These are phyloP conservation scores for Ballota nigra DNA, from an alignment of 257 asterid genomes.

Conservation along the genomic window DNA sequence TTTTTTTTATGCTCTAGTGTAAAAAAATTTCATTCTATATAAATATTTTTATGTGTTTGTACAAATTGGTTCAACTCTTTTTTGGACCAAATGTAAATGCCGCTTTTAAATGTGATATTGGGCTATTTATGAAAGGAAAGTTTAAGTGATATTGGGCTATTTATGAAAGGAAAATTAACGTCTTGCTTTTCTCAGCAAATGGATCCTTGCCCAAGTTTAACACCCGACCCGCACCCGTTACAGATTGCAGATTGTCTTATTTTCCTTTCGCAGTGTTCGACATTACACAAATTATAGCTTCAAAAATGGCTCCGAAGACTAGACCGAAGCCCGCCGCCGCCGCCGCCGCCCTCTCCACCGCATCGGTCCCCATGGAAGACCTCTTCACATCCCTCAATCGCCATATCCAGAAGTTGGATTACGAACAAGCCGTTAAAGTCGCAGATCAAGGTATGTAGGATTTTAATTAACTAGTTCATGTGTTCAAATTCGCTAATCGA, in stretches of 20 bases:
- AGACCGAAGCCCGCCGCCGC: slow-evolving; percentile 44
- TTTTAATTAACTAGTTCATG: background rate
- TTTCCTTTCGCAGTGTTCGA: background rate
- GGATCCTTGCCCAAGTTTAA: background rate
- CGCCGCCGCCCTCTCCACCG: slow-evolving; percentile 41
- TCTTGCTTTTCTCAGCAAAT: background rate
- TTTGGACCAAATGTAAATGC: no score
- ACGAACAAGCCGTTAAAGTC: slow-evolving; percentile 61
- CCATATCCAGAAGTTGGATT: slow-evolving; percentile 64
- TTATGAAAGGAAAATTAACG: no score
- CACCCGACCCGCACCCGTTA: background rate
- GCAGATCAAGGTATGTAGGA: slow-evolving; percentile 69
- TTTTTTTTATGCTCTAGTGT: no score
- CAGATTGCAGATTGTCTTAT: background rate
- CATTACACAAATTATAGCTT: background rate
- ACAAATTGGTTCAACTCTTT: no score
- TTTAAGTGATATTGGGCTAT: no score
- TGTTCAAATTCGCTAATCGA: slow-evolving; percentile 17
- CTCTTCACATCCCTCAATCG: slow-evolving; percentile 82
- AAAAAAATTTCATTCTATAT: no score
- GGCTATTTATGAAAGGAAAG: no score
- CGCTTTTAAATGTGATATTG: no score
- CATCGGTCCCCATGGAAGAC: slow-evolving; percentile 67
- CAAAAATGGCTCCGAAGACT: slow-evolving; percentile 73
- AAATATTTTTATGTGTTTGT: no score